phyloP scores from a whole-genome alignment of 2,329 filamentous ascomycete genomes.

The Penicillium sp. region DNA sequence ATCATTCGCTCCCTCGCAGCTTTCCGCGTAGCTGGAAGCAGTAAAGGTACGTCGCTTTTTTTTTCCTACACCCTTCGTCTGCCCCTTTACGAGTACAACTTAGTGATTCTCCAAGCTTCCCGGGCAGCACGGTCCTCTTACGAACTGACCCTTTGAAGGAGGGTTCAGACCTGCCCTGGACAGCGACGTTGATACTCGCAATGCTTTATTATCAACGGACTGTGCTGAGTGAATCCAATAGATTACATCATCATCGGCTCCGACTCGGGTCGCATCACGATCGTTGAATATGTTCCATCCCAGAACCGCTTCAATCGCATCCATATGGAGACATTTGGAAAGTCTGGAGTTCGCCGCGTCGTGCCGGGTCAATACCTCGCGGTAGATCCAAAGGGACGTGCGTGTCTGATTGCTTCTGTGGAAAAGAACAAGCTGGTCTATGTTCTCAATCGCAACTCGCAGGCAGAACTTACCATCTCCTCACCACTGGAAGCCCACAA shows the following conservation, averaged over 20 bases:
- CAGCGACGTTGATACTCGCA: conserved; percentile 26
- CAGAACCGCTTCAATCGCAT: conserved; percentile 81
- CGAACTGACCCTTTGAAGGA: conserved; percentile 25
- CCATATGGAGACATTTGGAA: conserved; percentile 95
- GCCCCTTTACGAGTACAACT: conserved; percentile 42
- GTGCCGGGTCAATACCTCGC: conserved; percentile 94
- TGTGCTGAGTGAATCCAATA: conserved; percentile 44
- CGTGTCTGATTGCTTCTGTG: conserved; percentile 82
- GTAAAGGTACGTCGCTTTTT: conserved; percentile 65
- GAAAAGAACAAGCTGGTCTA: conserved; percentile 99
- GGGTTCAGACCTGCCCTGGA: conserved; percentile 28
- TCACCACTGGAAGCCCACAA: conserved; percentile 95
- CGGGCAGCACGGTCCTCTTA: conserved; percentile 43
- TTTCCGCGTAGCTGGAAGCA: conserved; percentile 86
- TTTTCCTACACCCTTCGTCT: conserved; percentile 2
- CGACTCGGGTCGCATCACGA: conserved; percentile 88
- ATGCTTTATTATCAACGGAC: conserved; percentile 22
- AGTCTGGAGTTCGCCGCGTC: conserved; percentile 86
- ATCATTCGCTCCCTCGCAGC: conserved; percentile 83
- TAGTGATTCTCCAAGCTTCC: conserved; percentile 63
- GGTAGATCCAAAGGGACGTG: conserved; percentile 88
- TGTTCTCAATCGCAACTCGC: conserved; percentile 87
- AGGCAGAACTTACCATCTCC: conserved; percentile 91
- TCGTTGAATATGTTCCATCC: conserved; percentile 79
- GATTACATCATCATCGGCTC: conserved; percentile 94